phyloP scores from a whole-genome alignment of 129 eudicot genomes.

The Helichrysum umbraculigerum region DNA sequence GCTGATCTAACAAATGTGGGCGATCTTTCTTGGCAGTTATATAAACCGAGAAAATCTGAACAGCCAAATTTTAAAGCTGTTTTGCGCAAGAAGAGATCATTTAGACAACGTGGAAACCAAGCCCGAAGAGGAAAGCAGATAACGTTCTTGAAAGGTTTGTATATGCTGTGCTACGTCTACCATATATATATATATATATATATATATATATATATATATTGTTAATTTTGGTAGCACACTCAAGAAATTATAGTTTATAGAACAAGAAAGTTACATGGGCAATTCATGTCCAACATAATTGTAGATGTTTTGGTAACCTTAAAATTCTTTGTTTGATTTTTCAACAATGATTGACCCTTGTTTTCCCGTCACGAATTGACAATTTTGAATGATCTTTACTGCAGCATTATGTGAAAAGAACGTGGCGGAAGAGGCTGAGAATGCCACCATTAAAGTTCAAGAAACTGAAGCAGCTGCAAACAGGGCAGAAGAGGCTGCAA shows the following conservation, averaged over 20 bases:
- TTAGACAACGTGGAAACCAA: slow-evolving; percentile 61
- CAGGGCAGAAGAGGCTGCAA: slow-evolving; percentile 51
- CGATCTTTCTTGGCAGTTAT: slow-evolving; percentile 44
- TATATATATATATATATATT: too few species aligned
- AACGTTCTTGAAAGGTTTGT: slow-evolving; percentile 55
- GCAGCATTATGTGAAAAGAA: slow-evolving; percentile 23
- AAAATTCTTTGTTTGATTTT: background rate
- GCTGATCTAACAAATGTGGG: background rate
- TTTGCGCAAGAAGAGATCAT: slow-evolving; percentile 80
- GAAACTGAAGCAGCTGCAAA: slow-evolving; percentile 59
- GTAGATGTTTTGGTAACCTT: background rate
- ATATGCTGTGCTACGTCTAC: background rate
- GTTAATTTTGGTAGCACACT: too few species aligned
- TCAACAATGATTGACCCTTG: background rate
- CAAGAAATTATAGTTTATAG: too few species aligned
- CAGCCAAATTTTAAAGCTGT: slow-evolving; percentile 48
- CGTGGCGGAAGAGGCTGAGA: slow-evolving; percentile 23
- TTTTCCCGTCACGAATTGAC: background rate
- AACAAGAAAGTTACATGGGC: background rate
- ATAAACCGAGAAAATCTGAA: slow-evolving; percentile 59
- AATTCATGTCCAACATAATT: background rate
- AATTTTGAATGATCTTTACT: background rate
- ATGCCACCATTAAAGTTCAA: slow-evolving; percentile 40
- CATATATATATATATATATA: background rate
- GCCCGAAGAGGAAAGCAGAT: slow-evolving; percentile 67